Conservation (phyloP, 768 basidiomycete species). For the Auricularia auricula-judae region DNA sequence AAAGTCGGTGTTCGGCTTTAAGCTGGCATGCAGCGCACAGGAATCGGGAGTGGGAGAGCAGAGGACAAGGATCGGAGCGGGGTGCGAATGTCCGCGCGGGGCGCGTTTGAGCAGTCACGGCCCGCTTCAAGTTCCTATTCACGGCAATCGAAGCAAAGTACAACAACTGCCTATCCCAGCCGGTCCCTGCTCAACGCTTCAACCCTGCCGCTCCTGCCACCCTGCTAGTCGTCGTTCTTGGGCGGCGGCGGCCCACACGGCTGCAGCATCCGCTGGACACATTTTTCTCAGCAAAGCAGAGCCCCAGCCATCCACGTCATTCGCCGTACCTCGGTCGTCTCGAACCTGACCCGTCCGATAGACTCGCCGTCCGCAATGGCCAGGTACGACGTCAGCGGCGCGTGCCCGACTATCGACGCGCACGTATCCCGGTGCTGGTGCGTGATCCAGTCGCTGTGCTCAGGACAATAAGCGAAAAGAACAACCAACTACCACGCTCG, state of each 20-base stretch:
- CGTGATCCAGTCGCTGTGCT: constrained; percentile 84
- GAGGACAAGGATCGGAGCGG: neutral
- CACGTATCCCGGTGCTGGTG: constrained; percentile 97
- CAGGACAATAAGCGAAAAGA: neutral
- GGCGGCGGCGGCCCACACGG: constrained; percentile 87
- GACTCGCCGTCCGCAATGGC: constrained; percentile 91
- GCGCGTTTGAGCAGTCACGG: too few species aligned
- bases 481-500: neutral
- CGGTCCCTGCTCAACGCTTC: neutral
- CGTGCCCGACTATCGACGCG: constrained; percentile 85
- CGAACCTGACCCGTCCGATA: constrained; percentile 81
- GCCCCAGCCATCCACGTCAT: constrained; percentile 5
- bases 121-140: neutral
- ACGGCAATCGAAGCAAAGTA: neutral
- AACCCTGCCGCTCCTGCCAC: neutral
- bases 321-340: constrained; percentile 79
- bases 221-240: constrained; percentile 61
- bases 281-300: neutral
- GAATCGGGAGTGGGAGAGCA: neutral
- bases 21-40: neutral
- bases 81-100: too few species aligned
- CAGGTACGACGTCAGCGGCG: constrained; percentile 73
- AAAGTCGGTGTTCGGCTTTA: neutral
- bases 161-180: neutral
- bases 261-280: constrained; percentile 75